phyloP scores from a whole-genome alignment of 1,284 basidiomycete genomes.

The Trichosporon sp. region DNA sequence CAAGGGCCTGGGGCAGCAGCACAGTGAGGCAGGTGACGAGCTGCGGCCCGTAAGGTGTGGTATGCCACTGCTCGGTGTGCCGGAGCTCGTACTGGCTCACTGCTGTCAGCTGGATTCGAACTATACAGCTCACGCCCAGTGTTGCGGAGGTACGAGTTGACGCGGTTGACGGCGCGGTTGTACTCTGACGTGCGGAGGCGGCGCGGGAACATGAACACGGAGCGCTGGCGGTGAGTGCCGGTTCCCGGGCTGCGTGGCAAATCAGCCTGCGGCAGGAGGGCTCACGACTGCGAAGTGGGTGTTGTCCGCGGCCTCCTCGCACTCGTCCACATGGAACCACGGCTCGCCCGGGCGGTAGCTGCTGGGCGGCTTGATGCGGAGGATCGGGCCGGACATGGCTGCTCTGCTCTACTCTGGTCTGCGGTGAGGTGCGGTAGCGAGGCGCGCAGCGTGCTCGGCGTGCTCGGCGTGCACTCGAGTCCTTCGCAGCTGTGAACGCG shows the following conservation, averaged over 20 bases:
- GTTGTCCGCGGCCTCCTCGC: not conserved
- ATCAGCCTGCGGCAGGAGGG: not conserved
- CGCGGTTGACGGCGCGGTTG: not conserved
- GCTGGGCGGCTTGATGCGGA: not conserved
- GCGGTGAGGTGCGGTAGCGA: too few relatives aligned
- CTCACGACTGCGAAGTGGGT: not conserved
- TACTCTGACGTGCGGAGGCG: not conserved
- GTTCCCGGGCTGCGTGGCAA: not conserved
- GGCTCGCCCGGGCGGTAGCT: not conserved
- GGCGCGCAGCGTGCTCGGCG: not conserved
- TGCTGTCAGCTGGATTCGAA: not conserved
- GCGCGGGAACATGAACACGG: slow-evolving; percentile 3
- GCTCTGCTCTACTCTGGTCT: not conserved
- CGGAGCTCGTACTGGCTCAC: not conserved
- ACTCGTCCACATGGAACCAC: not conserved
- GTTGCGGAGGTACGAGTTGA: not conserved
- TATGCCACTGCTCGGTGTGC: slow-evolving; percentile 3
- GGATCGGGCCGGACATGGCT: not conserved
- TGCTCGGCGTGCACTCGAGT: too few relatives aligned
- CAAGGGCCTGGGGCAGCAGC: not conserved
- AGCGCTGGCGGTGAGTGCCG: not conserved
- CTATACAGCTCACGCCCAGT: not conserved
- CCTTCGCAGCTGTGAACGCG: not conserved
- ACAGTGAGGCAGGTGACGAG: not conserved
- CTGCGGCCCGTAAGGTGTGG: not conserved